Evolutionary conservation across 257 asterid species (phyloP).

Genomic region (Gentiana dahurica): DNA sequence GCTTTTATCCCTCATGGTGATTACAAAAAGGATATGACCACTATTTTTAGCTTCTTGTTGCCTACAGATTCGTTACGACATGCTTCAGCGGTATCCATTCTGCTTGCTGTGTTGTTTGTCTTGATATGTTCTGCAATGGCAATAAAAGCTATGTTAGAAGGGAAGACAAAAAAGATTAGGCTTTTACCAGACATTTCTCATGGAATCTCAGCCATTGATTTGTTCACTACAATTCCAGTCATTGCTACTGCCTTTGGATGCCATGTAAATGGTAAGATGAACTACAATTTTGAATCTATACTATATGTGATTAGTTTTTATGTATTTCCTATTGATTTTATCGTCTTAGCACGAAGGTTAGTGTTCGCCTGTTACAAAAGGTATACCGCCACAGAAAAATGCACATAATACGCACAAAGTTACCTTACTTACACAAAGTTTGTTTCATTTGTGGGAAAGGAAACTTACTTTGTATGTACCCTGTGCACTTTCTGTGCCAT

Average conservation of each 20-base stretch:
- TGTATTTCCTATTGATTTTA: too few relatives aligned
- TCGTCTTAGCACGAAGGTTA: too few relatives aligned
- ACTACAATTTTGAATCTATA: too few relatives aligned
- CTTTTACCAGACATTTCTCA: constrained; percentile 56
- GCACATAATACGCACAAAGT: too few relatives aligned
- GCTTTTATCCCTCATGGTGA: too few relatives aligned
- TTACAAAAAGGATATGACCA: constrained; percentile 8
- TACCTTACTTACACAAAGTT: too few relatives aligned
- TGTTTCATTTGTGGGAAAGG: too few relatives aligned
- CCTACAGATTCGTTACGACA: constrained; percentile 80
- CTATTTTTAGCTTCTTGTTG: constrained; percentile 18
- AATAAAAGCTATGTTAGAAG: constrained; percentile 56
- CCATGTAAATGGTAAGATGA: constrained; percentile 68
- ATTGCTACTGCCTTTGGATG: constrained; percentile 96
- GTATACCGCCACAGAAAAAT: too few relatives aligned
- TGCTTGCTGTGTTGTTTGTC: constrained; percentile 77
- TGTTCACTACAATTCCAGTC: constrained; percentile 86
- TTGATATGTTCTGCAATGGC: constrained; percentile 81
- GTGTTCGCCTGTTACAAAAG: too few relatives aligned
- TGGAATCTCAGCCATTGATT: constrained; percentile 45
- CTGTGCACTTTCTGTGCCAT: too few relatives aligned
- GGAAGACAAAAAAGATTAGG: constrained; percentile 53
- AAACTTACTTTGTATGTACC: too few relatives aligned
- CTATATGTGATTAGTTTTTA: background rate
- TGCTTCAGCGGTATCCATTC: constrained; percentile 81